phyloP scores from a whole-genome alignment of 306 rosid genomes.

The Senna tora region DNA sequence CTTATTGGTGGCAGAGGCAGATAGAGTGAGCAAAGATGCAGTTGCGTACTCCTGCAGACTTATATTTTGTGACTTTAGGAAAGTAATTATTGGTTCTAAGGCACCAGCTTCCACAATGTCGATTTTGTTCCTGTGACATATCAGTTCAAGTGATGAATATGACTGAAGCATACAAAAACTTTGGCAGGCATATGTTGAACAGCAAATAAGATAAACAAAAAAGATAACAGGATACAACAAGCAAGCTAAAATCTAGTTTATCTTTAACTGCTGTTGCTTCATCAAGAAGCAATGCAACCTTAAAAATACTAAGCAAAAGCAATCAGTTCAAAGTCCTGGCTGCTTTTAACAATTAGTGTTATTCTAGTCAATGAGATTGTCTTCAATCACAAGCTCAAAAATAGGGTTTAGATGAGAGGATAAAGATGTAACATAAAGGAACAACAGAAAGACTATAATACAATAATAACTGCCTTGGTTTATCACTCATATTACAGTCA shows the following conservation, averaged over 20 bases:
- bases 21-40: slow-evolving; percentile 84
- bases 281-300: neutral
- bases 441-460: neutral
- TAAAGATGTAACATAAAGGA: neutral
- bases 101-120: slow-evolving; percentile 92
- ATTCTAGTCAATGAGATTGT: slow-evolving; percentile 29
- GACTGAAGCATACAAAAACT: slow-evolving; percentile 5
- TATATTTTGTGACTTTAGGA: slow-evolving; percentile 68
- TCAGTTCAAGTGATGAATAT: slow-evolving; percentile 26
- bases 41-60: slow-evolving; percentile 82
- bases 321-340: neutral
- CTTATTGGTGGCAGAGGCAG: slow-evolving; percentile 84
- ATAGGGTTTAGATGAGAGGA: slow-evolving; percentile 1
- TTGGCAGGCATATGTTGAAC: slow-evolving; percentile 17
- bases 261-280: neutral
- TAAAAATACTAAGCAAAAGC: slow-evolving; percentile 5
- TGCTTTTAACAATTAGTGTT: slow-evolving; percentile 20
- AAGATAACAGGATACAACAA: slow-evolving; percentile 7
- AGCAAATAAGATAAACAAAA: neutral
- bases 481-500: neutral
- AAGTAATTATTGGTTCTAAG: slow-evolving; percentile 72
- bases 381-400: slow-evolving; percentile 29
- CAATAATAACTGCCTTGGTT: neutral
- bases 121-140: slow-evolving; percentile 78
- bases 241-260: neutral